phyloP scores from a whole-genome alignment of 768 basidiomycete species.

The Filobasidium floriforme region DNA sequence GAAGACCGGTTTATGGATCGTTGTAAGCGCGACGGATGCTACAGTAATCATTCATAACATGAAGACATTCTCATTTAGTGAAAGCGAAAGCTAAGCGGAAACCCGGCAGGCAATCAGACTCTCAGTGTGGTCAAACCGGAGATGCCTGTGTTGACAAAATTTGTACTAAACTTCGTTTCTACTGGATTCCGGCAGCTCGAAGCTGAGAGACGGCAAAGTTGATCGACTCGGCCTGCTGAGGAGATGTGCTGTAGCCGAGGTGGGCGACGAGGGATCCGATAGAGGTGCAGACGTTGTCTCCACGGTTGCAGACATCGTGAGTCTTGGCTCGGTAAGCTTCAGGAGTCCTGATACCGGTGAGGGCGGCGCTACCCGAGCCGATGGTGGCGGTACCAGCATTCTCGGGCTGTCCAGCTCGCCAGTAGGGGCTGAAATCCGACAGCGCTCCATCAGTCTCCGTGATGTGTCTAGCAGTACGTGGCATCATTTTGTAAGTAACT shows the following conservation, averaged over 20 bases:
- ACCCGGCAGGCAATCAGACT: background rate
- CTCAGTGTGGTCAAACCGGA: background rate
- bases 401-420: conserved; percentile 13
- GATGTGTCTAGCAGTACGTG: background rate
- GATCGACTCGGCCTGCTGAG: conserved; percentile 14
- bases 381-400: conserved; percentile 12
- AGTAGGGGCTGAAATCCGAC: conserved; percentile 8
- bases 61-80: background rate
- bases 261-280: conserved; percentile 12
- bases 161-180: too few relatives aligned
- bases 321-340: conserved; percentile 7
- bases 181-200: conserved; percentile 11
- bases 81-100: background rate
- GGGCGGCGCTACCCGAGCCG: conserved; percentile 5
- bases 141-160: too few relatives aligned
- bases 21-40: too few relatives aligned
- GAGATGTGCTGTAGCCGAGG: conserved; percentile 11
- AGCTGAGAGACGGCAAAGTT: conserved; percentile 8
- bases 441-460: too few relatives aligned
- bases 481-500: background rate
- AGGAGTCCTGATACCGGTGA: conserved; percentile 13
- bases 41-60: background rate
- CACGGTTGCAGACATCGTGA: conserved; percentile 1
- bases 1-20: conserved; percentile 52
- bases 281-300: conserved; percentile 16